phyloP scores from a whole-genome alignment of 495 filamentous ascomycete genomes.

The Xylaria bambusicola region DNA sequence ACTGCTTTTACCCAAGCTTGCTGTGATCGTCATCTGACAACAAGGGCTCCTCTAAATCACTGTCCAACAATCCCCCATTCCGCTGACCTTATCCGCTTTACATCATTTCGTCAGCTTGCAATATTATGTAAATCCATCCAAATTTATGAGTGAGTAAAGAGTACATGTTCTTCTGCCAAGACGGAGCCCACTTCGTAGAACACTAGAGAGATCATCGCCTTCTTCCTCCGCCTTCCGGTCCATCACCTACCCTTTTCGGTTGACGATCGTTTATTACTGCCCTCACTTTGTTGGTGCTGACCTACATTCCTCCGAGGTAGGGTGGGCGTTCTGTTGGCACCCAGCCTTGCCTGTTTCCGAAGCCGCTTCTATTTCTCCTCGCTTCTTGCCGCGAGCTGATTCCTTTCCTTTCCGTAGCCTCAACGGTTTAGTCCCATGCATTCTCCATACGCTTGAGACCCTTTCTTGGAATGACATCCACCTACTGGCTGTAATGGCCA shows the following conservation, averaged over 20 bases:
- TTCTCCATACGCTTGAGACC: background rate
- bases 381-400: constrained; percentile 3
- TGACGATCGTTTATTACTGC: constrained; percentile 10
- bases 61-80: background rate
- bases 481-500: constrained; percentile 32
- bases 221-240: constrained; percentile 5
- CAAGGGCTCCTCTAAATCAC: background rate
- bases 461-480: constrained; percentile 8
- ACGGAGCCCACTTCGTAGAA: constrained; percentile 15
- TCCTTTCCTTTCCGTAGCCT: background rate
- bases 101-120: background rate
- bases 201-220: constrained; percentile 7
- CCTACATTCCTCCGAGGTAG: background rate
- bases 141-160: too few species aligned
- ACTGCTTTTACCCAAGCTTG: background rate
- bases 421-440: background rate
- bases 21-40: constrained; percentile 12
- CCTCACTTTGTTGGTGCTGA: background rate
- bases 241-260: constrained; percentile 17
- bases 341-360: constrained; percentile 10
- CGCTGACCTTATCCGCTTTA: background rate
- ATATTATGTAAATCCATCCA: constrained; percentile 1
- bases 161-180: constrained; percentile 16
- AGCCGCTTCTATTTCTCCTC: constrained; percentile 6
- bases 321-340: background rate